Percentiles rank a stretch among this genome's conserved stretches.
Evolutionary conservation across 345 rosid genomes (phyloP).

Genomic region (Lepidium africanum): DNA sequence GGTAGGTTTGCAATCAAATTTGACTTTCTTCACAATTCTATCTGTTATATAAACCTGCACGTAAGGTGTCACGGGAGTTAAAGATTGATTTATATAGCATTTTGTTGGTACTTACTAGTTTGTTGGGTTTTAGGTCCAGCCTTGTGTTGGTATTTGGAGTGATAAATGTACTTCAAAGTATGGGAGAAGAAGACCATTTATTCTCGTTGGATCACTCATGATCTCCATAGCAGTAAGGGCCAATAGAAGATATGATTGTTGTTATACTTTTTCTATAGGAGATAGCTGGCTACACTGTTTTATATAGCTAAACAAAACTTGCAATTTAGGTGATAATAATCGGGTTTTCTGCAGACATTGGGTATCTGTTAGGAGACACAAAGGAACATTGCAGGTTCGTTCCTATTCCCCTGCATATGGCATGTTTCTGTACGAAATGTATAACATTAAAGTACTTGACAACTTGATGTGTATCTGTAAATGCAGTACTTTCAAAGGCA

Average conservation of each 20-base stretch:
- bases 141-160: conserved; percentile 98
- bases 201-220: conserved; percentile 85
- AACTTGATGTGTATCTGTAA: neutral
- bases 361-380: conserved; percentile 77
- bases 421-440: neutral
- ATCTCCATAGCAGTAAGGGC: conserved; percentile 76
- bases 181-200: conserved; percentile 90
- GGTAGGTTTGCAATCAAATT: conserved; percentile 45
- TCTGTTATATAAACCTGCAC: neutral
- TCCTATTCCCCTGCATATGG: conserved; percentile 9
- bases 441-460: neutral
- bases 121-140: conserved; percentile 70
- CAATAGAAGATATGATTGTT: conserved; percentile 9
- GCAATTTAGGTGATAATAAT: conserved; percentile 87
- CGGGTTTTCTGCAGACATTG: conserved; percentile 98
- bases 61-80: neutral
- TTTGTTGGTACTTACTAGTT: conserved; percentile 7
- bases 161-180: conserved; percentile 86
- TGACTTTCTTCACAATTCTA: neutral
- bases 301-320: conserved; percentile 48
- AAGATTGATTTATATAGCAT: neutral
- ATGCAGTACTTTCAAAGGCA: conserved; percentile 84
- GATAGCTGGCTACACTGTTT: conserved; percentile 1
- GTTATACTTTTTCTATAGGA: neutral
- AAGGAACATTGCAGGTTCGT: conserved; percentile 89